Evolutionary conservation across 805 yeast genomes (phyloP).

Genomic region (Candida maesae): DNA sequence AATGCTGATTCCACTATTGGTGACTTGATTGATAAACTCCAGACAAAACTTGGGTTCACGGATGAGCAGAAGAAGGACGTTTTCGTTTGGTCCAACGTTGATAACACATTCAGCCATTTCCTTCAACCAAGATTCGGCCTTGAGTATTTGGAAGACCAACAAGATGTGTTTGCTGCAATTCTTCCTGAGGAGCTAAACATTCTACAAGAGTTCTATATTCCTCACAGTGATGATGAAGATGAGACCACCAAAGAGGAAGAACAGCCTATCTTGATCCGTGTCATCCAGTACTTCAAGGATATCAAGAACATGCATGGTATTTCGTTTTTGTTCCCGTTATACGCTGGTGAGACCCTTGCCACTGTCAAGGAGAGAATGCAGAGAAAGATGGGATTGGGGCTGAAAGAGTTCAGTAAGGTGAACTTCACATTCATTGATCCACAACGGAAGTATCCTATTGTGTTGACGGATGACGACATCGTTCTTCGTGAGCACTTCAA

Average conservation of each 20-base stretch:
- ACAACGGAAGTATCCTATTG: slow-evolving; percentile 33
- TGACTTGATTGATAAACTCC: slow-evolving; percentile 53
- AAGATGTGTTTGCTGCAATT: slow-evolving; percentile 43
- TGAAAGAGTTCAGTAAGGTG: slow-evolving; percentile 74
- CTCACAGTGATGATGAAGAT: slow-evolving; percentile 19
- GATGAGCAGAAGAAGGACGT: slow-evolving; percentile 43
- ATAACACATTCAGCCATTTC: slow-evolving; percentile 34
- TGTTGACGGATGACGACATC: slow-evolving; percentile 43
- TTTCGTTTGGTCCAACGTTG: slow-evolving; percentile 52
- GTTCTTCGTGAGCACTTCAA: slow-evolving; percentile 53
- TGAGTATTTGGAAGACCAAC: slow-evolving; percentile 34
- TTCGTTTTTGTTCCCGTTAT: slow-evolving; percentile 74
- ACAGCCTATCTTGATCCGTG: slow-evolving; percentile 50
- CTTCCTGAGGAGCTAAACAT: slow-evolving; percentile 34
- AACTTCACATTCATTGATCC: slow-evolving; percentile 40
- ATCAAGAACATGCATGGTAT: slow-evolving; percentile 68
- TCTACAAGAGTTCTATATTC: slow-evolving; percentile 17
- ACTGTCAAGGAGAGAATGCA: slow-evolving; percentile 67
- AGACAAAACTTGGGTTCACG: slow-evolving; percentile 49
- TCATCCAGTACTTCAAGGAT: slow-evolving; percentile 73
- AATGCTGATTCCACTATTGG: slow-evolving; percentile 55
- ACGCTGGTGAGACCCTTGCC: slow-evolving; percentile 60
- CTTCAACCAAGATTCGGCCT: slow-evolving; percentile 35
- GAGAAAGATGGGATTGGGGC: slow-evolving; percentile 68
- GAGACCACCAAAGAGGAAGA: slow-evolving; percentile 14